phyloP scores from a whole-genome alignment of 441 rosid genomes.

The Breynia disticha region DNA sequence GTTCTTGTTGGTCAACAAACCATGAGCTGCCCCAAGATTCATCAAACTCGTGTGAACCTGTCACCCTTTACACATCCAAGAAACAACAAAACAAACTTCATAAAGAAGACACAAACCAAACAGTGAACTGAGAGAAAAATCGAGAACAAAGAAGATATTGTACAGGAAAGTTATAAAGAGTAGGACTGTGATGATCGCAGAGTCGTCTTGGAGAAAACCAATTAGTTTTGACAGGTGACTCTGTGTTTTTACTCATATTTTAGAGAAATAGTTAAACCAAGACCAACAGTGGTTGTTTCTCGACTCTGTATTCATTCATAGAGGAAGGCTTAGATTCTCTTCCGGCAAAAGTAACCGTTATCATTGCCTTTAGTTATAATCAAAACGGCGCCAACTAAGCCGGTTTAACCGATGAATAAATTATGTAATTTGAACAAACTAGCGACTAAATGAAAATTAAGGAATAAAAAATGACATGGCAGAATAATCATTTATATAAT shows the following conservation, averaged over 20 bases:
- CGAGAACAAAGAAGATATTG: neutral
- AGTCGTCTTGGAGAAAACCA: conserved; percentile 46
- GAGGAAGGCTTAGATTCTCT: conserved; percentile 1
- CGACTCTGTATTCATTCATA: neutral
- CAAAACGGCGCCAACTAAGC: neutral
- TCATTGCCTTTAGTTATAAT: neutral
- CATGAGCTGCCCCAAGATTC: conserved; percentile 52
- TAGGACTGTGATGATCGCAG: conserved; percentile 26
- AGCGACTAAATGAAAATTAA: no score
- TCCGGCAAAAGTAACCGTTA: conserved; percentile 24
- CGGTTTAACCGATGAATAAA: no score
- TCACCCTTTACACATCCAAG: conserved; percentile 31
- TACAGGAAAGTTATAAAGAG: conserved; percentile 30
- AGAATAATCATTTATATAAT: no score
- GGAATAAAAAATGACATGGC: no score
- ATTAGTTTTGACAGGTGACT: conserved; percentile 20
- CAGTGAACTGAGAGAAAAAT: conserved; percentile 1
- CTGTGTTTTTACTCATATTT: conserved; percentile 24
- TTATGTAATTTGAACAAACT: no score
- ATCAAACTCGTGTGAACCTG: conserved; percentile 46
- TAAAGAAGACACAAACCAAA: neutral
- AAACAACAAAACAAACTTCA: neutral
- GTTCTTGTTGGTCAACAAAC: conserved; percentile 30
- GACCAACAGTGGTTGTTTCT: neutral
- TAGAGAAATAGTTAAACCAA: neutral